Percentiles rank a stretch among this genome's conserved stretches.
Evolutionary conservation across 352 stramenopile species (phyloP).

Genomic region (Albugo laibachii): DNA sequence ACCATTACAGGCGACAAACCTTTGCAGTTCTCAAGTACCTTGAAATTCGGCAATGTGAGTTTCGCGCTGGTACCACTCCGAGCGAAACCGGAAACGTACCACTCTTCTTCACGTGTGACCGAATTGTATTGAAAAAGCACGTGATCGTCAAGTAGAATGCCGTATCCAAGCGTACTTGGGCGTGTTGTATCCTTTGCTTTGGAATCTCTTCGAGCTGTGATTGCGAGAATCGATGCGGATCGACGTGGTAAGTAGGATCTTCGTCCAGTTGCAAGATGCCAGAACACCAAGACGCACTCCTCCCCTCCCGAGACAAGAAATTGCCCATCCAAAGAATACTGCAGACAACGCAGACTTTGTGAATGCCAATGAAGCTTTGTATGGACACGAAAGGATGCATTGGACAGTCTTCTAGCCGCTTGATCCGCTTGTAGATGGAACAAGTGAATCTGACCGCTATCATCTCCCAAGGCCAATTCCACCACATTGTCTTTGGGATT

Average conservation of each 20-base stretch:
- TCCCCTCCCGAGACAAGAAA: constrained; percentile 69
- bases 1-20: constrained; percentile 6
- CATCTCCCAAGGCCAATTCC: constrained; percentile 52
- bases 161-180: constrained; percentile 14
- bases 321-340: constrained; percentile 55
- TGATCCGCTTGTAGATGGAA: constrained; percentile 13
- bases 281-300: constrained; percentile 74
- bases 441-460: constrained; percentile 37
- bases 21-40: constrained; percentile 1
- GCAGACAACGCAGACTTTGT: constrained; percentile 45
- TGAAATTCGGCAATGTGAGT: constrained; percentile 23
- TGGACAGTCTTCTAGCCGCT: constrained; percentile 1
- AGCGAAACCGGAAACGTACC: constrained; percentile 37
- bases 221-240: constrained; percentile 27
- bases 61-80: constrained; percentile 21
- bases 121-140: constrained; percentile 71
- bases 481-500: constrained; percentile 13
- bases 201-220: constrained; percentile 12
- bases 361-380: constrained; percentile 75
- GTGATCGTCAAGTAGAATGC: constrained; percentile 36
- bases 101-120: constrained; percentile 55
- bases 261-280: constrained; percentile 60
- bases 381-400: constrained; percentile 4
- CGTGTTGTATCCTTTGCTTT: background rate
- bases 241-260: constrained; percentile 62